Conservation (phyloP, 768 basidiomycete genomes). For the Tulasnella sp. region DNA sequence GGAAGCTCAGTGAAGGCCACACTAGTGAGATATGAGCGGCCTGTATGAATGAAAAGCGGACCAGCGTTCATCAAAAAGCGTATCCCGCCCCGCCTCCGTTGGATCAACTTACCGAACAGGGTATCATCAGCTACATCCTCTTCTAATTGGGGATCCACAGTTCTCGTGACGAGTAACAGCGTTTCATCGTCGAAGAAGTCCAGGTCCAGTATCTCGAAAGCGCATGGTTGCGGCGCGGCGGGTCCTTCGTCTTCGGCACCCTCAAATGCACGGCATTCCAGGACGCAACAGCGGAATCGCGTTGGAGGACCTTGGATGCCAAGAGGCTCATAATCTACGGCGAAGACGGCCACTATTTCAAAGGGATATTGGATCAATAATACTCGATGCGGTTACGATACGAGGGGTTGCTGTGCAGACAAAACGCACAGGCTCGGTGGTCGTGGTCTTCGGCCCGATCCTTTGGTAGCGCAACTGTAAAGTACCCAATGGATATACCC, state of each 20-base stretch:
- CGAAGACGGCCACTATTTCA: constrained; percentile 7
- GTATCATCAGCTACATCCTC: background rate
- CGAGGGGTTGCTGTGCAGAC: no score
- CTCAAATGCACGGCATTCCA: constrained; percentile 7
- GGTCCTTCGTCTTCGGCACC: background rate
- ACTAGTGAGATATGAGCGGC: constrained; percentile 11
- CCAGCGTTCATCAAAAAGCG: background rate
- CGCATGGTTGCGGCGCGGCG: background rate
- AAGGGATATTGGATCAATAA: background rate
- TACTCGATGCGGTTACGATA: no score
- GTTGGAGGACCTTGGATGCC: constrained; percentile 3
- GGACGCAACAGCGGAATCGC: background rate
- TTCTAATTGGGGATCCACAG: constrained; percentile 3
- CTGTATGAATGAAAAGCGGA: background rate
- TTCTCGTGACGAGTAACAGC: constrained; percentile 10
- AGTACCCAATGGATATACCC: no score
- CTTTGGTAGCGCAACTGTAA: no score
- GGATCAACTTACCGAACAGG: constrained; percentile 3
- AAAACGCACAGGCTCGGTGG: no score
- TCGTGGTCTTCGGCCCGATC: no score
- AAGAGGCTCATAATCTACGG: constrained; percentile 1
- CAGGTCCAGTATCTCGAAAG: constrained; percentile 15
- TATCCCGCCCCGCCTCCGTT: background rate
- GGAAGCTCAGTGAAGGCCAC: background rate
- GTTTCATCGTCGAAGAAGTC: constrained; percentile 18